These are phyloP conservation scores for Paramecium octaurelia DNA, from an alignment of 73 alveolate species.

Conservation along the genomic window DNA sequence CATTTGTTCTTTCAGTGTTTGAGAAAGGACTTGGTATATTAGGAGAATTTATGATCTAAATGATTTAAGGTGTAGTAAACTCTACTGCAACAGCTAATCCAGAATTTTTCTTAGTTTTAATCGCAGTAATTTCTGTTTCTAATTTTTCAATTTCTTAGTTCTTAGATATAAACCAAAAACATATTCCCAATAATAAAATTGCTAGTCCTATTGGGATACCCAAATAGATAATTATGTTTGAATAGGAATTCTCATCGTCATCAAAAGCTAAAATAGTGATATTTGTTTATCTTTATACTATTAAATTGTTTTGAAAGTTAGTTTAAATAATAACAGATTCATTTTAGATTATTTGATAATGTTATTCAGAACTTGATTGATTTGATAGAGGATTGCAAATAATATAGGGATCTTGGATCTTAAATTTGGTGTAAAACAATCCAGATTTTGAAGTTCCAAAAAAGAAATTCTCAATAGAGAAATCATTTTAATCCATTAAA, in stretches of 20 bases:
- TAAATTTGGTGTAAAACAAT: background rate
- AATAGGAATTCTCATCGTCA: background rate
- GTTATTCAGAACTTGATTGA: background rate
- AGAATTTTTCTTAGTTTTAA: background rate
- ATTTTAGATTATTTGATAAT: background rate
- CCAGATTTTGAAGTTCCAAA: constrained; percentile 14
- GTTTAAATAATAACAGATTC: background rate
- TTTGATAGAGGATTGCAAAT: background rate
- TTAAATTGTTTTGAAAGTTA: background rate
- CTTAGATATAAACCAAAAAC: background rate
- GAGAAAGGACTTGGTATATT: background rate
- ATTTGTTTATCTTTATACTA: background rate
- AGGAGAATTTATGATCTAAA: background rate
- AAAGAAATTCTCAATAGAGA: background rate
- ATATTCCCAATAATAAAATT: background rate
- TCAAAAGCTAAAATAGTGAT: background rate
- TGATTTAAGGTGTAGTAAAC: background rate
- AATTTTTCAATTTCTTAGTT: background rate
- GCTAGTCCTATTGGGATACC: background rate
- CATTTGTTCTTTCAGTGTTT: background rate
- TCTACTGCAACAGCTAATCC: constrained; percentile 12
- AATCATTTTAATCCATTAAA: background rate
- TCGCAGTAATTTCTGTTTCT: background rate
- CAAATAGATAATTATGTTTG: background rate
- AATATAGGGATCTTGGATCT: background rate